A percentile compares a stretch with the other conserved stretches of the same genome.
phyloP scores from a whole-genome alignment of 75 land plant species.

The Sequoia sempervirens region DNA sequence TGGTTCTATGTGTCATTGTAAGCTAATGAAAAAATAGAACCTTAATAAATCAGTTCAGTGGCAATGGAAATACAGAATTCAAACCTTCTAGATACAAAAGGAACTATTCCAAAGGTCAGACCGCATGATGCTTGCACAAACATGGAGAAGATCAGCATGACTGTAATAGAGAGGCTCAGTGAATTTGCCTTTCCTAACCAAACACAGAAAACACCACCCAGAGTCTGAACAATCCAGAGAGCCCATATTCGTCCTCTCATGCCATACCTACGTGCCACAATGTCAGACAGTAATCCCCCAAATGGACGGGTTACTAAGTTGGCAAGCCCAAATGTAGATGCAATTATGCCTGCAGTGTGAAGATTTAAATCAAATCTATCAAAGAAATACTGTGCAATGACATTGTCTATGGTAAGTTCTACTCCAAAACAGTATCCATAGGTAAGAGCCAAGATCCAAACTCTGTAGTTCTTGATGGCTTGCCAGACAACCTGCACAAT shows the following conservation, averaged over 20 bases:
- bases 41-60: neutral
- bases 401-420: constrained; percentile 63
- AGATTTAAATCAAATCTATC: constrained; percentile 63
- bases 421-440: constrained; percentile 77
- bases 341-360: constrained; percentile 66
- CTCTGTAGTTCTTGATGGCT: constrained; percentile 64
- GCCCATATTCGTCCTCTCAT: constrained; percentile 84
- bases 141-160: constrained; percentile 77
- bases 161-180: constrained; percentile 37
- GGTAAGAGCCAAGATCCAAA: constrained; percentile 65
- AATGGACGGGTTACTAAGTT: constrained; percentile 62
- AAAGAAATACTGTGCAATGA: constrained; percentile 67
- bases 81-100: constrained; percentile 71
- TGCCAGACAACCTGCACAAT: constrained; percentile 48
- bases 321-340: constrained; percentile 63
- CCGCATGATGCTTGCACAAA: constrained; percentile 80
- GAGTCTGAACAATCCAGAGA: constrained; percentile 71
- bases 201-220: constrained; percentile 67
- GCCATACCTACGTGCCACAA: constrained; percentile 36
- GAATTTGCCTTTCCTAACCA: constrained; percentile 40
- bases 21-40: too few relatives aligned
- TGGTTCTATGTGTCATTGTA: neutral
- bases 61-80: neutral
- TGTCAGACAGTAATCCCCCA: constrained; percentile 62
- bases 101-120: constrained; percentile 73